Evolutionary conservation across 345 rosid species (phyloP).

Genomic region (Arabidopsis arenosa): DNA sequence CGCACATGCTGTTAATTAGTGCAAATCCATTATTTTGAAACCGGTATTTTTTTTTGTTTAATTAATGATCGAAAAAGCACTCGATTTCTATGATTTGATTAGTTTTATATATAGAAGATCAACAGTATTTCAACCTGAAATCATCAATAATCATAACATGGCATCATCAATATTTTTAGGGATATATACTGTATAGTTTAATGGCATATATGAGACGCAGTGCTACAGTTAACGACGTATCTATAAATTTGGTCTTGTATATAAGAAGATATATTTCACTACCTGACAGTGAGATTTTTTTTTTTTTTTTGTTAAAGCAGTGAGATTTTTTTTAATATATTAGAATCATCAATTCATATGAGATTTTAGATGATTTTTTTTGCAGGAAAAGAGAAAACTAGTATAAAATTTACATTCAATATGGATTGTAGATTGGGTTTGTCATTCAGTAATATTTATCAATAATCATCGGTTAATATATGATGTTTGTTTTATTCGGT

Average conservation of each 20-base stretch:
- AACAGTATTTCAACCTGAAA: background rate
- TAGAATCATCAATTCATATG: too few relatives aligned
- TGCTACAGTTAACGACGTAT: background rate
- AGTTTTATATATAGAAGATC: background rate
- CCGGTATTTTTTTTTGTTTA: background rate
- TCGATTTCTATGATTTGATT: background rate
- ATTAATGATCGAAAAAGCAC: background rate
- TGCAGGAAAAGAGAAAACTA: too few relatives aligned
- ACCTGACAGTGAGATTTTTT: background rate
- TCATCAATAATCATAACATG: background rate
- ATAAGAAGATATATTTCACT: too few relatives aligned
- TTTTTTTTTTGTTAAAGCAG: background rate
- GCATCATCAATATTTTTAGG: background rate
- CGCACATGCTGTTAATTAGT: slow-evolving; percentile 18
- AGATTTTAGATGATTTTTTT: too few relatives aligned
- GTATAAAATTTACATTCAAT: too few relatives aligned
- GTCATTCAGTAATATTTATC: too few relatives aligned
- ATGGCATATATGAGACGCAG: background rate
- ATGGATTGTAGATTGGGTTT: too few relatives aligned
- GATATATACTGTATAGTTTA: background rate
- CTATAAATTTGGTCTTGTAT: too few relatives aligned
- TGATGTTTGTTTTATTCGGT: background rate
- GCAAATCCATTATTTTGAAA: slow-evolving; percentile 15
- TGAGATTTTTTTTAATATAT: background rate
- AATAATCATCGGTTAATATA: background rate